A percentile compares a stretch with the other conserved stretches of the same genome.
These are phyloP conservation scores for Thermomyces lanuginosus DNA, from an alignment of 2,329 filamentous ascomycete genomes.

Conservation along the genomic window DNA sequence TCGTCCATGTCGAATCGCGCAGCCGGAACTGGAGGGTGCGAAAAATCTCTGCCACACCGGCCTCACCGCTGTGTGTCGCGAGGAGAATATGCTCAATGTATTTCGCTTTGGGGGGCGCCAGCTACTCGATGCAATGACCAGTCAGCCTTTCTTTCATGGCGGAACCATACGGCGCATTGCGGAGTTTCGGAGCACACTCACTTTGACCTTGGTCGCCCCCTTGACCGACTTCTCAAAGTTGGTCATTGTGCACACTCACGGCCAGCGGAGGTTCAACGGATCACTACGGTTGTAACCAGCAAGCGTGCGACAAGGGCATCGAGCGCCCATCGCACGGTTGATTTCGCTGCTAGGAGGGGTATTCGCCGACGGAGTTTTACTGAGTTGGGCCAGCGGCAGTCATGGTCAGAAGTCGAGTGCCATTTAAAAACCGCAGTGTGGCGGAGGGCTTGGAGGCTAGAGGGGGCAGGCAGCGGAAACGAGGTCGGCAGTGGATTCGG, in stretches of 20 bases:
- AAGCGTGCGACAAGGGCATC: too few species aligned
- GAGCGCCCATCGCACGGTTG: too few species aligned
- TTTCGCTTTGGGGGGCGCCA: conserved; percentile 93
- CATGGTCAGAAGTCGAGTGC: too few species aligned
- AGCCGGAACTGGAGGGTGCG: conserved; percentile 74
- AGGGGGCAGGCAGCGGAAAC: too few species aligned
- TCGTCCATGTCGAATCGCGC: conserved; percentile 97
- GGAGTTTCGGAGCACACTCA: conserved; percentile 24
- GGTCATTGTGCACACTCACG: too few species aligned
- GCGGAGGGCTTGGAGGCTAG: too few species aligned
- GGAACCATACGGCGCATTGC: conserved; percentile 2
- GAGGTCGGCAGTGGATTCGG: too few species aligned
- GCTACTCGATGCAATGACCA: conserved; percentile 37
- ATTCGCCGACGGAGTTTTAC: too few species aligned
- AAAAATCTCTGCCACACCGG: conserved; percentile 90
- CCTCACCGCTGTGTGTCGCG: conserved; percentile 86
- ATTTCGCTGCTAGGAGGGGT: too few species aligned
- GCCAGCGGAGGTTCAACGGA: too few species aligned
- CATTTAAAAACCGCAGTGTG: too few species aligned
- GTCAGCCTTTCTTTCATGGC: conserved; percentile 10
- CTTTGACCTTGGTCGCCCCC: conserved; percentile 96
- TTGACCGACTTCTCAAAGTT: conserved; percentile 99
- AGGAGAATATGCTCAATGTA: conserved; percentile 97
- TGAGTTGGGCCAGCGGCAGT: too few species aligned
- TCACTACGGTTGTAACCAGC: background rate